These are phyloP conservation scores for Tricholoma furcatifolium DNA, from an alignment of 768 basidiomycete genomes.

Conservation along the genomic window DNA sequence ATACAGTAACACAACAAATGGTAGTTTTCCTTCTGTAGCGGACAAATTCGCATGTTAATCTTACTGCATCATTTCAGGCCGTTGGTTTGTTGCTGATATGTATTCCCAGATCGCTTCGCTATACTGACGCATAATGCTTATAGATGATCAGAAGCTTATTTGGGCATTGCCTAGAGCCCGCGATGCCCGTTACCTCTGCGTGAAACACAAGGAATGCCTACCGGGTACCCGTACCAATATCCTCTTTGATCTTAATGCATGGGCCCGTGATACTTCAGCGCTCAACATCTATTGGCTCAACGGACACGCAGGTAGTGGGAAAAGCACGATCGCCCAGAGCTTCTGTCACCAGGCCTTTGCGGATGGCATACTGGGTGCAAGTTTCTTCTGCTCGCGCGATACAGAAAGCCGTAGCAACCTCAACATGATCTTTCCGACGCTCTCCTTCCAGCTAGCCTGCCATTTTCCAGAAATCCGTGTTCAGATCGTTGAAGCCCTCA, in stretches of 20 bases:
- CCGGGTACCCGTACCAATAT: slow-evolving; percentile 6
- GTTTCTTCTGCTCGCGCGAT: slow-evolving; percentile 5
- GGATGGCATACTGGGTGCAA: slow-evolving; percentile 3
- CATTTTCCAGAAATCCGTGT: neutral
- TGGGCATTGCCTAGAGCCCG: neutral
- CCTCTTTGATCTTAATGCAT: slow-evolving; percentile 11
- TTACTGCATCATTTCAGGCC: too few relatives aligned
- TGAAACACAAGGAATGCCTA: neutral
- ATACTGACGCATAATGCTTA: too few relatives aligned
- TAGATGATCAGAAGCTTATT: neutral
- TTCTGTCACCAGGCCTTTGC: slow-evolving; percentile 11
- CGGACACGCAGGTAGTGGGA: slow-evolving; percentile 22
- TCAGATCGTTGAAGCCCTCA: neutral
- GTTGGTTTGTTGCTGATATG: too few relatives aligned
- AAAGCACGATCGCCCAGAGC: slow-evolving; percentile 20
- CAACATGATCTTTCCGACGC: neutral
- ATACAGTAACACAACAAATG: too few relatives aligned
- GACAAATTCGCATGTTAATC: too few relatives aligned
- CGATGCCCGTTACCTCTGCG: neutral
- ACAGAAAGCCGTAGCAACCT: neutral
- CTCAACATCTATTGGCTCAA: slow-evolving; percentile 20
- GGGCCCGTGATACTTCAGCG: slow-evolving; percentile 11
- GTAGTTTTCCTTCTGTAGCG: too few relatives aligned
- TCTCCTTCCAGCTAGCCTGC: neutral
- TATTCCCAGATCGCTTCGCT: too few relatives aligned